These are phyloP conservation scores for Lecanosticta acicola DNA, from an alignment of 2,329 filamentous ascomycete species.

Conservation along the genomic window DNA sequence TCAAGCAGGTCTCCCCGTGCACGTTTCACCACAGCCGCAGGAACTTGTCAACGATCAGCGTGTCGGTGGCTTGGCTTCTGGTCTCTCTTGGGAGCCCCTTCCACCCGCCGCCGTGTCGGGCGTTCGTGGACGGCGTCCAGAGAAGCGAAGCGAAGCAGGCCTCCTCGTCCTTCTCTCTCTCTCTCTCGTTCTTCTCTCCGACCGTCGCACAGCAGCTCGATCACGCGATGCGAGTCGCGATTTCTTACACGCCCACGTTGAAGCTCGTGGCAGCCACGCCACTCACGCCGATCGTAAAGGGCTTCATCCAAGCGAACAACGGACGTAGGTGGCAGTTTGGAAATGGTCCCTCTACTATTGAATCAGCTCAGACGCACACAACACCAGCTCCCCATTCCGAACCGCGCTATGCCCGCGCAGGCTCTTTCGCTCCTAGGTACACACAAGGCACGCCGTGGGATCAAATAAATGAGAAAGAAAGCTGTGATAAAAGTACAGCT, in stretches of 20 bases:
- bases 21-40: background rate
- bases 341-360: conserved; percentile 7
- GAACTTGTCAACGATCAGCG: background rate
- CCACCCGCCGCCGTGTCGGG: no score
- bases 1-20: background rate
- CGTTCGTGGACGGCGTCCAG: no score
- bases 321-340: conserved; percentile 5
- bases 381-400: conserved; percentile 15
- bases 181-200: no score
- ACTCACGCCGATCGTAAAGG: no score
- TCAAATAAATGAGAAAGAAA: conserved; percentile 11
- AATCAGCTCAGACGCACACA: conserved; percentile 6
- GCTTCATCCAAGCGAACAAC: conserved; percentile 2
- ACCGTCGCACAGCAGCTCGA: background rate
- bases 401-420: conserved; percentile 20
- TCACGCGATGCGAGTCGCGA: background rate
- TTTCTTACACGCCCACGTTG: conserved; percentile 1
- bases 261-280: conserved; percentile 5
- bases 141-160: no score
- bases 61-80: background rate
- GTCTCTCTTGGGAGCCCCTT: no score
- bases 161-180: no score
- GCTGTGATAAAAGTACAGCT: conserved; percentile 19
- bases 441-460: conserved; percentile 10
- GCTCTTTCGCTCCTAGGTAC: conserved; percentile 13